Conservation (phyloP, 2,329 filamentous ascomycete species). For the Ustulina deusta region DNA sequence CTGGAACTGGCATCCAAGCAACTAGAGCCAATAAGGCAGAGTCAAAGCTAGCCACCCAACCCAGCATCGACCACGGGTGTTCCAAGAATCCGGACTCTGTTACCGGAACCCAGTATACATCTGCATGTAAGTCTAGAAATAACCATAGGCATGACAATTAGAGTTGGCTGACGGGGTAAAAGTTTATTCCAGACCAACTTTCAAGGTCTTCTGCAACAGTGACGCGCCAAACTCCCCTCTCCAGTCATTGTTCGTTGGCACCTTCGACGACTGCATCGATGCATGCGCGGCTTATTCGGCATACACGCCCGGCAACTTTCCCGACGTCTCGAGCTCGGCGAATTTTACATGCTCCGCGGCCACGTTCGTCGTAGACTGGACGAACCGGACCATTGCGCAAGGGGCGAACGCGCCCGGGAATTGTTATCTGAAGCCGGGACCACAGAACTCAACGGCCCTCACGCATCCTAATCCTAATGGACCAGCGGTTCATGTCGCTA, state of each 20-base stretch:
- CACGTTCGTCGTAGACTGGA: constrained; percentile 60
- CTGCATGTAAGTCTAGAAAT: constrained; percentile 52
- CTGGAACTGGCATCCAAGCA: constrained; percentile 58
- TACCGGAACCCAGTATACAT: constrained; percentile 55
- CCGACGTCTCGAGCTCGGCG: constrained; percentile 41
- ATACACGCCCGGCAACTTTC: constrained; percentile 48
- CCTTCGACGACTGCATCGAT: constrained; percentile 61
- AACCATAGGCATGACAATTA: neutral
- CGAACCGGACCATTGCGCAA: constrained; percentile 52
- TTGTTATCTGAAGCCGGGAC: constrained; percentile 59
- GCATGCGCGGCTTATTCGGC: constrained; percentile 58
- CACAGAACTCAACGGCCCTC: constrained; percentile 50
- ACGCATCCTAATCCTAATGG: constrained; percentile 48
- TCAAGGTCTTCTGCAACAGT: constrained; percentile 59
- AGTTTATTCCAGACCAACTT: constrained; percentile 56
- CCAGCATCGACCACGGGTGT: constrained; percentile 57
- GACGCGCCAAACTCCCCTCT: constrained; percentile 56
- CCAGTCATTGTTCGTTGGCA: constrained; percentile 57
- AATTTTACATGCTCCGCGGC: constrained; percentile 56
- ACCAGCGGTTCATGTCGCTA: constrained; percentile 35
- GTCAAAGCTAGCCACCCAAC: constrained; percentile 48
- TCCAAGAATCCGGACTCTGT: constrained; percentile 52
- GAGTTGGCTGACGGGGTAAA: constrained; percentile 31
- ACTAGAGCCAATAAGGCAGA: constrained; percentile 55
- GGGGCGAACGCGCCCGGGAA: constrained; percentile 56